Conservation (phyloP, 176 grass and related monocot genomes). For the Typha latifolia region DNA sequence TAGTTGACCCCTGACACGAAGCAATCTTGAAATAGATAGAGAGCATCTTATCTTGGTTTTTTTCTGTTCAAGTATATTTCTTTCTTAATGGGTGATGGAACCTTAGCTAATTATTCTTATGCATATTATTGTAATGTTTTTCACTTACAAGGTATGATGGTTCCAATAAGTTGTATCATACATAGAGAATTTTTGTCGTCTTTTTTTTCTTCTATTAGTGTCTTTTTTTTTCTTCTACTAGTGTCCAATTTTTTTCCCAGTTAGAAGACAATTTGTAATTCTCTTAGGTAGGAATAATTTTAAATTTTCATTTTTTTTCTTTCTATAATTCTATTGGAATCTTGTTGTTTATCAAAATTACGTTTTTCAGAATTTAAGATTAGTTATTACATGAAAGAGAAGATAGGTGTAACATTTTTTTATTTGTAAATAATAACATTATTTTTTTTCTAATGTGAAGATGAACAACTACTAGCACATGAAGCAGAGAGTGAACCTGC, state of each 20-base stretch:
- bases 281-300: not conserved
- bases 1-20: not conserved
- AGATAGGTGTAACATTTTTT: not conserved
- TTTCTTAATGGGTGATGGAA: too few relatives aligned
- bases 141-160: not conserved
- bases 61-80: too few relatives aligned
- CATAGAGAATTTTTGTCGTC: not conserved
- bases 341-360: not conserved
- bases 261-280: not conserved
- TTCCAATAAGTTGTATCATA: not conserved
- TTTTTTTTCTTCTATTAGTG: not conserved
- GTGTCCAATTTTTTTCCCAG: not conserved
- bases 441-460: conserved; percentile 43
- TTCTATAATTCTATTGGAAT: not conserved
- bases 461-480: conserved; percentile 51
- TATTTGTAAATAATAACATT: conserved; percentile 8
- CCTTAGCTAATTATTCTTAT: too few relatives aligned
- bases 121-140: not conserved
- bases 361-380: not conserved
- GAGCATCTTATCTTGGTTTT: too few relatives aligned
- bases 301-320: not conserved
- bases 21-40: not conserved
- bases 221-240: not conserved
- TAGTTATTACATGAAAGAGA: conserved; percentile 1
- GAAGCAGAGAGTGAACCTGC: conserved; percentile 60